phyloP scores from a whole-genome alignment of 768 basidiomycete species.

The Rhodotorula sphaerocarpa region DNA sequence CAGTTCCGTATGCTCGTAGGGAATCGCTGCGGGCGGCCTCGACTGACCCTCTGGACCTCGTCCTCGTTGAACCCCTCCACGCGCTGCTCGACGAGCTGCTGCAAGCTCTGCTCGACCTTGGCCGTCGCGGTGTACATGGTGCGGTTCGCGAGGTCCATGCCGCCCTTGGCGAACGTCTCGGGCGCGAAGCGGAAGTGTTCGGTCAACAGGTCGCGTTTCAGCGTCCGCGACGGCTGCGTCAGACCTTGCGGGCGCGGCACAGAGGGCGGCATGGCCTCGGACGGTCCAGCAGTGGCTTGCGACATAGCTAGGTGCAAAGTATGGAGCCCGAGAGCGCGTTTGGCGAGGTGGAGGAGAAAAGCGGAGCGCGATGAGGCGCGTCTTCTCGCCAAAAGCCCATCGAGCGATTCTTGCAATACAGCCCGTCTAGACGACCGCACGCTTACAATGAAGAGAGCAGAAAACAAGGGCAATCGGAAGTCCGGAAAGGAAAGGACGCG shows the following conservation, averaged over 20 bases:
- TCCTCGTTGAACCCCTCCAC: conserved; percentile 17
- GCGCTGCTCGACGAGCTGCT: conserved; percentile 12
- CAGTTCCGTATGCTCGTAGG: background rate
- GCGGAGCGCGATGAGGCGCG: no score
- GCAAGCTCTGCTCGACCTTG: conserved; percentile 24
- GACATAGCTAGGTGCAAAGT: no score
- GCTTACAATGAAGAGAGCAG: no score
- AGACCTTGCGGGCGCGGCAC: background rate
- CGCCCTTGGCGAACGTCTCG: conserved; percentile 33
- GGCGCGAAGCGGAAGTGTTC: conserved; percentile 38
- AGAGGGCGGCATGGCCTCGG: background rate
- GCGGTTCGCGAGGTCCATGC: conserved; percentile 39
- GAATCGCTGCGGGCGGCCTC: no score
- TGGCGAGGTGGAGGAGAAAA: no score
- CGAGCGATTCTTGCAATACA: no score
- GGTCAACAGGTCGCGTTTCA: conserved; percentile 25
- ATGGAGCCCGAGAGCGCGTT: no score
- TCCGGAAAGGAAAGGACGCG: no score
- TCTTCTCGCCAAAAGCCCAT: no score
- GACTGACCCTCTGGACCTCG: conserved; percentile 29
- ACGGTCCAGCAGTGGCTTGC: no score
- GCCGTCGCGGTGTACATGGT: conserved; percentile 33
- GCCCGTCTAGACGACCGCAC: no score
- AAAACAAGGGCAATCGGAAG: no score
- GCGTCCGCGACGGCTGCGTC: background rate